Conservation (phyloP, 2,329 filamentous ascomycete species). For the Zasmidium citrigriseum region DNA sequence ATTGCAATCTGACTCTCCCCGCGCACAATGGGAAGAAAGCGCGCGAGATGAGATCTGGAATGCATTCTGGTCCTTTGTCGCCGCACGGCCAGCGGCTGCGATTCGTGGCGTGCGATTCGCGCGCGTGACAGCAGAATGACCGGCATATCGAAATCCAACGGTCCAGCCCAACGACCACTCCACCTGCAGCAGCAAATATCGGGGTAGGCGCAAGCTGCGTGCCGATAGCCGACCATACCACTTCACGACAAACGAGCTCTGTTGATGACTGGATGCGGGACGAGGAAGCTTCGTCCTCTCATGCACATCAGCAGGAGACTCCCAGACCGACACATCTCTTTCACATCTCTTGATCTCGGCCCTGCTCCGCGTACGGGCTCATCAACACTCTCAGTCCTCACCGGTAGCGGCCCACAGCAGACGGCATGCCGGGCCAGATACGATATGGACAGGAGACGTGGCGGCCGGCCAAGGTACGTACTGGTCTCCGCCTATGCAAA, state of each 20-base stretch:
- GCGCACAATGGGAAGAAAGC: background rate
- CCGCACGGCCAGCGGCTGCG: background rate
- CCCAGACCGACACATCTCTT: background rate
- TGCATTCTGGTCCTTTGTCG: background rate
- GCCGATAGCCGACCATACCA: background rate
- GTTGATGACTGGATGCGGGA: background rate
- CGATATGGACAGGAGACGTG: background rate
- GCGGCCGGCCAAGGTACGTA: background rate
- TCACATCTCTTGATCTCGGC: too few species aligned
- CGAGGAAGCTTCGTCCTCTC: background rate
- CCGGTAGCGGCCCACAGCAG: background rate
- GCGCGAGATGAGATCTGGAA: background rate
- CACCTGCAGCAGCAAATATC: background rate
- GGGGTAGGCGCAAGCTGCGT: slow-evolving; percentile 1
- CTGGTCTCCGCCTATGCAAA: background rate
- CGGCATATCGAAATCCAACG: slow-evolving; percentile 5
- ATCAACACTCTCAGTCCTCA: background rate
- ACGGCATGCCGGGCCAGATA: background rate
- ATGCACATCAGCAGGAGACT: background rate
- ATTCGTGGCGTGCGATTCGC: background rate
- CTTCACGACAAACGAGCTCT: background rate
- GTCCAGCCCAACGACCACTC: background rate
- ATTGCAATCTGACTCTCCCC: too few species aligned
- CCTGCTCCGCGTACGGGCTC: too few species aligned
- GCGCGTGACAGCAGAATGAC: background rate